Percentiles rank a stretch among this genome's conserved stretches.
phyloP scores from a whole-genome alignment of 345 rosid genomes.

The Clausena lansium region DNA sequence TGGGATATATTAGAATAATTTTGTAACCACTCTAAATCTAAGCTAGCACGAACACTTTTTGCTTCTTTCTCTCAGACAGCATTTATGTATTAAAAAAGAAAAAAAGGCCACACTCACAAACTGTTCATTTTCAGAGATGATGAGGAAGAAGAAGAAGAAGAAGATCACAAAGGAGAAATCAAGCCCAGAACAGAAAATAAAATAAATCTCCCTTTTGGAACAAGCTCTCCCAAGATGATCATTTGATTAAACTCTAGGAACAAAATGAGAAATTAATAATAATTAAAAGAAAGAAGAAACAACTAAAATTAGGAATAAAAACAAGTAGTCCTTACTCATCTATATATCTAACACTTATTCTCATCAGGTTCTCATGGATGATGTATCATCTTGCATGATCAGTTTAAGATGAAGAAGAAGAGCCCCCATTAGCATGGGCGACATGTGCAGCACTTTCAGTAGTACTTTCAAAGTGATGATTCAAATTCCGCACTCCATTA shows the following conservation, averaged over 20 bases:
- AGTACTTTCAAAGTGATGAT: conserved; percentile 27
- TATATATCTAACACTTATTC: conserved; percentile 30
- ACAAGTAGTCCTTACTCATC: conserved; percentile 22
- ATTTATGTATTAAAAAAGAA: conserved; percentile 11
- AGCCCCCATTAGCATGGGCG: conserved; percentile 42
- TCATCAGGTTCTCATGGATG: neutral
- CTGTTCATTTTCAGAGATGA: neutral
- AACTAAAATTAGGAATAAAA: conserved; percentile 9
- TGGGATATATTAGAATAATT: conserved; percentile 39
- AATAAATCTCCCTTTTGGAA: conserved; percentile 25
- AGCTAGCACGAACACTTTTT: conserved; percentile 30
- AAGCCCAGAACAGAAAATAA: neutral
- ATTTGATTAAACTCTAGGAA: conserved; percentile 32
- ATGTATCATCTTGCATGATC: neutral
- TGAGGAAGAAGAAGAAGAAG: neutral
- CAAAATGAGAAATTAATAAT: conserved; percentile 12
- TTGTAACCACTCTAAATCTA: conserved; percentile 17
- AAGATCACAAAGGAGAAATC: neutral
- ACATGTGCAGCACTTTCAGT: conserved; percentile 25
- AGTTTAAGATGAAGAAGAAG: conserved; percentile 44
- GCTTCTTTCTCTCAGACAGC: conserved; percentile 46
- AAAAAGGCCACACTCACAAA: neutral
- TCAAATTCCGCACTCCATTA: conserved; percentile 21
- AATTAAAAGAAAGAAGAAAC: conserved; percentile 5
- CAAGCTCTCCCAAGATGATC: conserved; percentile 27